phyloP scores from a whole-genome alignment of 23 red algal species.

The Gracilaria domingensis region DNA sequence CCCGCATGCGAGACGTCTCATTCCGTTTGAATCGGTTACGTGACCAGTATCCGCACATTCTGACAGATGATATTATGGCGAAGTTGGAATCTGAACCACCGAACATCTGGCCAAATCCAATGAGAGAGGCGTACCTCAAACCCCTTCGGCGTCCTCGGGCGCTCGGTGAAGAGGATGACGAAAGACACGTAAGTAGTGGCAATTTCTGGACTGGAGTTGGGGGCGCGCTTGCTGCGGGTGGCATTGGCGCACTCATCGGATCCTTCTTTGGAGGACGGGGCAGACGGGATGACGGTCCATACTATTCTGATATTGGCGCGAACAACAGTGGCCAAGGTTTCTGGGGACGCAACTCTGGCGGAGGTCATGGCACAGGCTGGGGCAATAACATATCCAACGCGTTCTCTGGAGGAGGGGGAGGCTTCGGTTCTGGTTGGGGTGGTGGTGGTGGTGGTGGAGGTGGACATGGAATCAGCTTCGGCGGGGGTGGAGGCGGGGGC shows the following conservation, averaged over 20 bases:
- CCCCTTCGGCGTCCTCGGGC: background rate
- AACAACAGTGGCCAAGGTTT: background rate
- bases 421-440: conserved; percentile 29
- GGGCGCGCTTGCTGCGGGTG: conserved; percentile 49
- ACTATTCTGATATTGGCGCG: conserved; percentile 19
- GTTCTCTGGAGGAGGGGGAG: conserved; percentile 37
- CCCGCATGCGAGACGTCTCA: conserved; percentile 20
- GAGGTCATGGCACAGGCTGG: conserved; percentile 35
- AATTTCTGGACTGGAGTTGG: conserved; percentile 19
- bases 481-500: conserved; percentile 28
- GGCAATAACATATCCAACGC: conserved; percentile 9
- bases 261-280: conserved; percentile 31
- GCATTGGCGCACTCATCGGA: conserved; percentile 36
- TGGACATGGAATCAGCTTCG: conserved; percentile 19
- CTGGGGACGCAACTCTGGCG: background rate
- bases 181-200: background rate
- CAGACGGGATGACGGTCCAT: conserved; percentile 7
- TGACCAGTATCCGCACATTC: conserved; percentile 44
- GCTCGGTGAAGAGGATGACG: background rate
- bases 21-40: conserved; percentile 40
- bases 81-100: conserved; percentile 31
- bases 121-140: conserved; percentile 45
- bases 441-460: background rate
- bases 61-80: conserved; percentile 39
- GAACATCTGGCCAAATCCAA: conserved; percentile 47